A percentile compares a stretch with the other conserved stretches of the same genome.
Conservation (phyloP, 371 early-diverging fungal genomes). For the Nematocida homosporus region DNA sequence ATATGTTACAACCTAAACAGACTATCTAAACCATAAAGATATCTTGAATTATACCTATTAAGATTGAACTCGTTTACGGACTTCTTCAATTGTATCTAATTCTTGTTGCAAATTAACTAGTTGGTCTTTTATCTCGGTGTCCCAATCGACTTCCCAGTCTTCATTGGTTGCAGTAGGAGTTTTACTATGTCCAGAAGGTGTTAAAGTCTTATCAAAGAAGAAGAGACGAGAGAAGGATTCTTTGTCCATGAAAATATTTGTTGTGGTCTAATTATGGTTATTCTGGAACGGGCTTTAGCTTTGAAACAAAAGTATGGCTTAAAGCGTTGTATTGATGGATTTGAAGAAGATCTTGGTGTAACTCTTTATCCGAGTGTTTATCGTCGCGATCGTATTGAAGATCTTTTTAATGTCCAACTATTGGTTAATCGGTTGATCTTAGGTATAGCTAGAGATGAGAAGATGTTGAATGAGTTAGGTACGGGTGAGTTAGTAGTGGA, state of each 20-base stretch:
- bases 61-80: not conserved
- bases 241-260: conserved; percentile 43
- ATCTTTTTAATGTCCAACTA: not conserved
- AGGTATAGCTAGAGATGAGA: conserved; percentile 2
- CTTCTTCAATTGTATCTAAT: not conserved
- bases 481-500: not conserved
- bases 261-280: not conserved
- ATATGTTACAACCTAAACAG: not conserved
- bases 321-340: conserved; percentile 8
- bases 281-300: not conserved
- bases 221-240: conserved; percentile 37
- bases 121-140: conserved; percentile 46
- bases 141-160: conserved; percentile 30
- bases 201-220: conserved; percentile 32
- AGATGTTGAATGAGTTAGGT: not conserved
- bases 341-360: not conserved
- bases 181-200: not conserved
- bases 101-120: conserved; percentile 26
- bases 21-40: not conserved
- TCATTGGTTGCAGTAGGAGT: not conserved
- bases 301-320: not conserved
- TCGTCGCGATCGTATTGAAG: not conserved
- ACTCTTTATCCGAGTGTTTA: conserved; percentile 1
- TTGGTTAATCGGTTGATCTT: not conserved
- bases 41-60: not conserved